Base-by-base conservation (phyloP, 495 filamentous ascomycete genomes). In the Thermothielavioides terrestris region DNA sequence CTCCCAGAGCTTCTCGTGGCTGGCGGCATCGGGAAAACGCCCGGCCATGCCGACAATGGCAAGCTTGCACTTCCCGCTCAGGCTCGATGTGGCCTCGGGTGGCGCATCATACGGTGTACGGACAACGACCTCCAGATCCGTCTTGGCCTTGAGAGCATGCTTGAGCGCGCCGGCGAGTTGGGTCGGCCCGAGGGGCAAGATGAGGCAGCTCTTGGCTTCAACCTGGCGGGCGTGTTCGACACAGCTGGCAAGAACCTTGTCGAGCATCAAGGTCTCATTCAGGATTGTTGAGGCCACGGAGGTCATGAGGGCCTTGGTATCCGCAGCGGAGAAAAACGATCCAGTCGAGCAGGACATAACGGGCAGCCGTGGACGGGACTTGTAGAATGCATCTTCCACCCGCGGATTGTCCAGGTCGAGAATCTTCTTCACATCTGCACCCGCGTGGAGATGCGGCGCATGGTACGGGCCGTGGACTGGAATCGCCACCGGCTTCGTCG, bases 391-490 rank as follows among this genome's bases (percentile, higher is more conserved):
- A 10, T 60, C 61, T 6, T 50, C 48, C 8, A 74, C 58, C 6
- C 45, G 57, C 20, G 66, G 48, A n/a, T 72, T 63, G 31, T 68
- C 54, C 23, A 75, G 60, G 4, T 57, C 54, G 22, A 89, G 56
- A 37, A 90, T 79, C 44, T 75, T 74, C 35, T 78, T 74, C 32
- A 86, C 68, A 54, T 89, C 79, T 12, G 70, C 69, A 14, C 69
- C 49, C 6, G 71, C 71, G 65, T 88, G 84, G 8, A 94, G 66
- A 63, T 94, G 86, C 1, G 74, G 56, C 11, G 88, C 86, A 67
- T 95, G 89, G 57, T 88, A 94, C 1, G 88, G 85, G 1, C 83
- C 88, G 54, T 85, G 81, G 18, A 94, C 79, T 0, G 85, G 81
- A 36, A 85, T 78, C n/a, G 74, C 74, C 5, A 77, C 73, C 2